A percentile compares a stretch with the other conserved stretches of the same genome.
These are phyloP conservation scores for Nicotiana attenuata DNA, from an alignment of 257 asterid genomes.

Conservation along the genomic window DNA sequence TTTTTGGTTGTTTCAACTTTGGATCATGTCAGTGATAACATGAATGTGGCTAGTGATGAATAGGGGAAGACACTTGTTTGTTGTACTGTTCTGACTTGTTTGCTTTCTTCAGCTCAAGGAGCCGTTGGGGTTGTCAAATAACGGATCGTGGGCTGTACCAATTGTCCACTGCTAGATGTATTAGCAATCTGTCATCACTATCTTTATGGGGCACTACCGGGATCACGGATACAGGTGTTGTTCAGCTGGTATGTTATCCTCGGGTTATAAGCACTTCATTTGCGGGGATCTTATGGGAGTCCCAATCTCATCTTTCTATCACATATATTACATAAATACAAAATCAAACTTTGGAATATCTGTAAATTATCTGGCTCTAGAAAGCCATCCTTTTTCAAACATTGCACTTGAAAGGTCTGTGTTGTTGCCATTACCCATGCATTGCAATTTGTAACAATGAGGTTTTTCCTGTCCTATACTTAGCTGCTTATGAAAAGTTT, in stretches of 20 bases:
- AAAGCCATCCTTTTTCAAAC: not conserved
- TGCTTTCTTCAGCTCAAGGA: conserved; percentile 58
- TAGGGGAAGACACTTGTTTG: not conserved
- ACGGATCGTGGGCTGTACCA: conserved; percentile 73
- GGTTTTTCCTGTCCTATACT: not conserved
- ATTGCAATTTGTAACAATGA: not conserved
- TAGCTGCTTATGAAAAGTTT: not conserved
- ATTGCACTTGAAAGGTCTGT: not conserved
- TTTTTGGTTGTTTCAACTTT: not conserved
- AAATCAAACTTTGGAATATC: not conserved
- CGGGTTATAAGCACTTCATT: not conserved
- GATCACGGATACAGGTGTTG: conserved; percentile 67
- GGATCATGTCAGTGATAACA: not conserved
- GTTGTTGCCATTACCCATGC: too few relatives aligned
- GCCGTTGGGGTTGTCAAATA: conserved; percentile 93
- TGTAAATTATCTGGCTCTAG: not conserved
- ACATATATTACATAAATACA: not conserved
- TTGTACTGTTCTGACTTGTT: conserved; percentile 11
- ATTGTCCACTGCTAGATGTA: conserved; percentile 66
- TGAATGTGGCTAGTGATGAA: not conserved
- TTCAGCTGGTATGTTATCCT: conserved; percentile 46
- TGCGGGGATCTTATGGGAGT: not conserved
- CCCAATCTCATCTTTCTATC: not conserved
- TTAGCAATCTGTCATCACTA: conserved; percentile 60
- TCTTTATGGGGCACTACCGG: conserved; percentile 86